phyloP scores from a whole-genome alignment of 306 rosid species.

The Vigna radiata region DNA sequence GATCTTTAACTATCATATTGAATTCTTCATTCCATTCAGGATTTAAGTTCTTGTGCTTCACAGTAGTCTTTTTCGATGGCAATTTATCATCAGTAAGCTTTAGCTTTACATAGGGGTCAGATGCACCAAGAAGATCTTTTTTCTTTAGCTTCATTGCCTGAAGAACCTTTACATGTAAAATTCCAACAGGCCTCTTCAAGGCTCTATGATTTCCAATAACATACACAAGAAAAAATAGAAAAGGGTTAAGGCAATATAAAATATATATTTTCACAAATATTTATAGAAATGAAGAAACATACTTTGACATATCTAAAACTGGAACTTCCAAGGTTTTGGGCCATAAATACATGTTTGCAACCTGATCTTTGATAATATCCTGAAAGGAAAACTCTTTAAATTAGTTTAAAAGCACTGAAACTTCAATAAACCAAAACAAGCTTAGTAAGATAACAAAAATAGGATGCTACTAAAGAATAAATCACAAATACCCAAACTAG shows the following conservation, averaged over 20 bases:
- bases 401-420: conserved; percentile 36
- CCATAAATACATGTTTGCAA: conserved; percentile 93
- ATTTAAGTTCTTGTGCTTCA: conserved; percentile 86
- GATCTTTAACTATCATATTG: conserved; percentile 76
- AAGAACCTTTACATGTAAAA: conserved; percentile 79
- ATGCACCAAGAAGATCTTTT: conserved; percentile 87
- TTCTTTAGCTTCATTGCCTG: conserved; percentile 77
- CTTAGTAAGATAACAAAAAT: conserved; percentile 1
- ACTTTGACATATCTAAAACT: conserved; percentile 77
- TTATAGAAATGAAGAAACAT: conserved; percentile 46
- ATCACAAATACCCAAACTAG: conserved; percentile 28
- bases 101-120: conserved; percentile 90
- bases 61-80: conserved; percentile 85
- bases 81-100: conserved; percentile 76
- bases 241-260: conserved; percentile 32
- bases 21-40: conserved; percentile 98
- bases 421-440: conserved; percentile 38
- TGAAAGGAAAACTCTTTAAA: conserved; percentile 45
- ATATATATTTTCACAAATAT: conserved; percentile 15
- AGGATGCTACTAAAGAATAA: conserved; percentile 4
- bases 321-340: conserved; percentile 87
- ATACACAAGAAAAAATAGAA: conserved; percentile 41
- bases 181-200: conserved; percentile 81
- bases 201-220: conserved; percentile 63
- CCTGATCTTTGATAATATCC: conserved; percentile 87